These are phyloP conservation scores for Eucalyptus paniculata DNA, from an alignment of 345 rosid species.

Conservation along the genomic window DNA sequence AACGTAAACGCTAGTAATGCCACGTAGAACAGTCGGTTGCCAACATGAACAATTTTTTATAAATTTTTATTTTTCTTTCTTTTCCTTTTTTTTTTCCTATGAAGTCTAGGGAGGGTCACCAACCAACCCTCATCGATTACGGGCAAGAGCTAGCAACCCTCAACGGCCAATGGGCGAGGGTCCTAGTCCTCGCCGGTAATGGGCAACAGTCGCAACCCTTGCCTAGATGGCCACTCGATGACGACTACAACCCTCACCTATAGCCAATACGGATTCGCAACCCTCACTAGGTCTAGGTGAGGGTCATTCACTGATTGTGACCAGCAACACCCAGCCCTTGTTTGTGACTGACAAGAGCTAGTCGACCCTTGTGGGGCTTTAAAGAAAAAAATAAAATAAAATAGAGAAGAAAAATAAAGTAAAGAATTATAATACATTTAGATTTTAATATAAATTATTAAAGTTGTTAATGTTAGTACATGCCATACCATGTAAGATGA, in stretches of 20 bases:
- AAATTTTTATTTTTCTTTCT: too few species aligned
- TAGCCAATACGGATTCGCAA: neutral
- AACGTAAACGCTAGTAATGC: too few species aligned
- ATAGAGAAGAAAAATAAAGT: neutral
- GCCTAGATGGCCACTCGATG: neutral
- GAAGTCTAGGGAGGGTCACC: neutral
- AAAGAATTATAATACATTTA: too few species aligned
- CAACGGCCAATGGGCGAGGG: neutral
- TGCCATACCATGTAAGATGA: neutral
- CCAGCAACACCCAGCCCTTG: neutral
- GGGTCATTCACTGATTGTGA: neutral
- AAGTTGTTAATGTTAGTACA: neutral
- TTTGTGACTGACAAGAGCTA: neutral
- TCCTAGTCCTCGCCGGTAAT: rapidly evolving
- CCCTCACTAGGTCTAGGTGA: neutral
- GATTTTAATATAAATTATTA: too few species aligned
- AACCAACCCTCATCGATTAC: neutral
- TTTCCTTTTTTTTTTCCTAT: too few species aligned
- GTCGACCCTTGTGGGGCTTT: neutral
- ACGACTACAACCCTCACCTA: neutral
- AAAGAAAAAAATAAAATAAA: too few species aligned
- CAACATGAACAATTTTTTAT: too few species aligned
- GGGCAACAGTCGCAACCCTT: neutral
- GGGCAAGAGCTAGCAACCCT: neutral
- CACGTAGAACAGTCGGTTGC: rapidly evolving